Evolutionary conservation across 371 early-diverging fungal species (phyloP), one percentile per base, ranked within the genome.

Genomic region (Capniomyces stellatus): DNA sequence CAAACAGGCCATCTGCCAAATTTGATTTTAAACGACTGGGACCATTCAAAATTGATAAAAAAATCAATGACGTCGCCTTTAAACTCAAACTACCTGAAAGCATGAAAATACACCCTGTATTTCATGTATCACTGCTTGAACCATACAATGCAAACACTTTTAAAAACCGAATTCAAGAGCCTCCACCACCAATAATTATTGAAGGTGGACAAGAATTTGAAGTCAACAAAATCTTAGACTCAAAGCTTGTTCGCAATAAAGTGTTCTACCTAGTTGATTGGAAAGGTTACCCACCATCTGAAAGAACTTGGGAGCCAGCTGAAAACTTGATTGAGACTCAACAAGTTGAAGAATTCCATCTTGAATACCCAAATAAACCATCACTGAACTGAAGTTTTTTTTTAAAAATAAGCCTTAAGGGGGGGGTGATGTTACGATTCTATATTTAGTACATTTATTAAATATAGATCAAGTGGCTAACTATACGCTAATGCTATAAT

Each of bases 51-150:
- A 44, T 52, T 44, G 4, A 43, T 3, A n/a, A 31, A 43, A 43
- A 43, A 28, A 4, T 52, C 39, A 52, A 31, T 40, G 15, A 41
- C n/a, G n/a, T 43, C 3, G 43, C 31, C 3, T 52, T 43, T n/a
- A 44, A 52, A 44, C 42, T 52, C 8, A 41, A 52, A 2, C 53
- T 52, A 6, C 53, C 53, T 24, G 53, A 2, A 2, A 4, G 4
- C n/a, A 52, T 52, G 53, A 52, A 19, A 52, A 52, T 52, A 3
- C 53, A 52, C 41, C 42, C 23, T 23, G 27, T 22, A 18, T 43
- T 52, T 31, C 46, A 42, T 43, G 35, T 40, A n/a, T 21, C 42
- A n/a, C 39, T 43, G 8, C 4, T 52, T 2, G 46, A 52, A 22
- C 2, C 6, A 41, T 31, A 52, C 35, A 39, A 22, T 4, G 4